Conservation (phyloP, 2,329 filamentous ascomycete genomes). For the Penicillium thymicola region DNA sequence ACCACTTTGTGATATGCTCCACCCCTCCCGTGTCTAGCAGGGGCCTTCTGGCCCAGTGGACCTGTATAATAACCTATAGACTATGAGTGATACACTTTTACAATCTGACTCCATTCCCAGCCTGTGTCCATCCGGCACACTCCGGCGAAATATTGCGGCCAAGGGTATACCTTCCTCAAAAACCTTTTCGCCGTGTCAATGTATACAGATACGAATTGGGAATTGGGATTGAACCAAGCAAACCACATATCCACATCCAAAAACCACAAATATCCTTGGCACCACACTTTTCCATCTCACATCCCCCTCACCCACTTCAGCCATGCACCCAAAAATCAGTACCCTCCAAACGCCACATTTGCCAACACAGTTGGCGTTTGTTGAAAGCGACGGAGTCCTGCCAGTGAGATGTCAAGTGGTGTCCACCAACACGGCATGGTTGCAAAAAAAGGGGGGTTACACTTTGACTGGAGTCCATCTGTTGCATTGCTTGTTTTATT, state of each 20-base stretch:
- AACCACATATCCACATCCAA: not conserved
- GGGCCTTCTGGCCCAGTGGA: constrained; percentile 3
- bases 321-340: constrained; percentile 6
- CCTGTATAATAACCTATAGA: not conserved
- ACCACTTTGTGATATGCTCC: not conserved
- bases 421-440: constrained; percentile 21
- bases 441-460: constrained; percentile 4
- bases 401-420: constrained; percentile 17
- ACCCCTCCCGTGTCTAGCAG: constrained; percentile 19
- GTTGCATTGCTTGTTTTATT: constrained; percentile 13
- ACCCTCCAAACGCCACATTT: constrained; percentile 2
- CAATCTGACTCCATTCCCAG: constrained; percentile 1
- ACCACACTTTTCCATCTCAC: not conserved
- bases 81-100: constrained; percentile 13
- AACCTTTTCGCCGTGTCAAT: not conserved
- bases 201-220: not conserved
- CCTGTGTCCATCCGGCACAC: constrained; percentile 20
- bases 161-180: not conserved
- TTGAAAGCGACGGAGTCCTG: constrained; percentile 1
- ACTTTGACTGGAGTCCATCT: constrained; percentile 9
- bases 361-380: constrained; percentile 1
- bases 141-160: constrained; percentile 9
- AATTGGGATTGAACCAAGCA: not conserved
- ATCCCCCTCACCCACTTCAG: not conserved
- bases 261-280: not conserved